Evolutionary conservation across 2,329 filamentous ascomycete species (phyloP), one percentile per base, ranked within the genome.

Genomic region (Phyllosticta paracitricarpa): DNA sequence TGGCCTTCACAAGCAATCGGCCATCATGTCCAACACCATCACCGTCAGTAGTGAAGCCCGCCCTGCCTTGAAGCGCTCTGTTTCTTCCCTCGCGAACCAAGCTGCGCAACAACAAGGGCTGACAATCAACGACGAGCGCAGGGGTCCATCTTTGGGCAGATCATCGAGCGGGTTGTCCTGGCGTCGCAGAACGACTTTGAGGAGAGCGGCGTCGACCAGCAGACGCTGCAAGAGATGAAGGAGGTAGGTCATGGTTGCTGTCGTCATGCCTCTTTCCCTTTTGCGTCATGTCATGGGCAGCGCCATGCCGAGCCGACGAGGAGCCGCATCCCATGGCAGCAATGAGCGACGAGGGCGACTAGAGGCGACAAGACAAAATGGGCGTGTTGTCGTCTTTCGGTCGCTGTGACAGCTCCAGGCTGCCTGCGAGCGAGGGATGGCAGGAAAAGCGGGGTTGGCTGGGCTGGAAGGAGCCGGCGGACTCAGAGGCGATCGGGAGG

Each of bases 141-240:
- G 79, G 94, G 94, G 70, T 78, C 79, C 67, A 87, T 97, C 71
- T 99, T 97, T 76, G 81, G 86, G 75, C 90, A 94, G 78, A 91
- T 99, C 73, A 90, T 97, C 76, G 88, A 93, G 68, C 88, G 89
- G 69, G 78, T 80, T 63, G 73, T 79, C 63, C 66, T 69, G 57
- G 72, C 73, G 67, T 97, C 93, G 71, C 84, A 89, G 71, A 89
- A 93, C 71, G 94, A 97, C 77, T 97, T 99, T 73, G 94, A 99
- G 75, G 94, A 99, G 78, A 91, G 88, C 68, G 94, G 94, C 69
- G 88, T 97, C 66, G 91, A 96, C 69, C 88, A 93, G 74, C 81
- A 84, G 68, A 93, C 93, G 58, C 79, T 99, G 70, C 85, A 93
- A 67, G 90, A 96, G 74, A 80, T 99, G 81, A 87, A 87, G 76